Base-by-base conservation (phyloP, 1,139 yeast genomes). In the Scheffersomyces segobiensis region DNA sequence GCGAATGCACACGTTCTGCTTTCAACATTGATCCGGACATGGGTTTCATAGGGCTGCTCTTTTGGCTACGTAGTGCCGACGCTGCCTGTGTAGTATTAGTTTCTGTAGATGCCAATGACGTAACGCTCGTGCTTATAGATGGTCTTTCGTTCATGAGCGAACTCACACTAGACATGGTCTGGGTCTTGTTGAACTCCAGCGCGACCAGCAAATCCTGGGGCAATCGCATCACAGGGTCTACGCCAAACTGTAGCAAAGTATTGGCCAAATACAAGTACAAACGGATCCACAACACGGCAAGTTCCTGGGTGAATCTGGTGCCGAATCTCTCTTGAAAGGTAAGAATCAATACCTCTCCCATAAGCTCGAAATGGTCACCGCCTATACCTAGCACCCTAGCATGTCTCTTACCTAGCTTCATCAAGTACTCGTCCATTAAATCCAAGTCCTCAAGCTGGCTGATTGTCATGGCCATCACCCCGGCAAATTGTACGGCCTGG, bases 401-500 rank as follows among this genome's bases (percentile, higher is more conserved):
- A 70, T 91, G 97, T 57, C 92, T 78, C 70, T 89, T 89, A 1
- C 95, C 96, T 63, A 91, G 75, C 54, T 84, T 83, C 55, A 78
- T 78, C 55, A 91, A 75, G 60, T 87, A 87, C 53, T 83, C 89
- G 65, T 89, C 87, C 65, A 90, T 76, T 47, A 64, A 65, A 21
- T 70, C 56, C 62, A 79, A 70, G 64, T 77, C 74, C 60, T 76
- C 84, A 61, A 77, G 70, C 62, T 78, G 81, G 24, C 81, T 72
- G 57, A 88, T 81, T 5, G 89, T 87, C 55, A 85, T 78, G n/a
- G 88, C 79, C 68, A 88, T 70, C n/a, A 88, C 91, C 3, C 95
- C 95, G 0, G 96, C 93, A 77, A 91, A 88, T 20, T 93, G 84
- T 8, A 86, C 85, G 0, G 96, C 93, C 73, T 88, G 92, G 63